A percentile compares a stretch with the other conserved stretches of the same genome.
These are phyloP conservation scores for Podospora fimiseda DNA, from an alignment of 495 filamentous ascomycete genomes.

Conservation along the genomic window DNA sequence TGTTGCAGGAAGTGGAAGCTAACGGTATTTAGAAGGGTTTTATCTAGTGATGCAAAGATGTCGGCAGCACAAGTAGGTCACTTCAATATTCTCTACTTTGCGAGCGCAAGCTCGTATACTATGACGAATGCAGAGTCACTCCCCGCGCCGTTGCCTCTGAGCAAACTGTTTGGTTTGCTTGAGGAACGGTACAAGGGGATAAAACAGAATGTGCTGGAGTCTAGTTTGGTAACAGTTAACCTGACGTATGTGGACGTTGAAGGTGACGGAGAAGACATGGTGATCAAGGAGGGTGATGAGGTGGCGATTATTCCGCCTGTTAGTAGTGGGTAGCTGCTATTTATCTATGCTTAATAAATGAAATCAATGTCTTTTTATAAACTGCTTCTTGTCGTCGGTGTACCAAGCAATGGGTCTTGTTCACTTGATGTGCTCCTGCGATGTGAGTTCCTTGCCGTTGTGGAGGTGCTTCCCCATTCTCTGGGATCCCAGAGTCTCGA, in stretches of 20 bases:
- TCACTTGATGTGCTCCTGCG: conserved; percentile 8
- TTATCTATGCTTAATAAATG: neutral
- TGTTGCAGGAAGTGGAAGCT: neutral
- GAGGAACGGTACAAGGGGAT: conserved; percentile 81
- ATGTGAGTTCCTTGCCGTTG: neutral
- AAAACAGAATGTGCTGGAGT: conserved; percentile 59
- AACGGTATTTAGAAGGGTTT: neutral
- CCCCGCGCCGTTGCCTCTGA: conserved; percentile 63
- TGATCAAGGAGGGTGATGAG: conserved; percentile 76
- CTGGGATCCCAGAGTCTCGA: neutral
- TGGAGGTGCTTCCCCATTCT: neutral
- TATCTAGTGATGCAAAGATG: conserved; percentile 18
- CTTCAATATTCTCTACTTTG: conserved; percentile 87
- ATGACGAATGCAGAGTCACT: conserved; percentile 63
- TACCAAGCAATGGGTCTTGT: conserved; percentile 16
- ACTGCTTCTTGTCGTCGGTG: neutral
- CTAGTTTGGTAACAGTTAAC: conserved; percentile 80
- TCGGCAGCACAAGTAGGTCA: conserved; percentile 38
- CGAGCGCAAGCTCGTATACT: conserved; percentile 68
- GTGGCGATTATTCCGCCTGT: conserved; percentile 97
- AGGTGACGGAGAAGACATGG: conserved; percentile 28
- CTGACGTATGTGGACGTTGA: conserved; percentile 78
- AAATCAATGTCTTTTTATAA: neutral
- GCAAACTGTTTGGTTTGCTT: conserved; percentile 60
- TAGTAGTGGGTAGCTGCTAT: conserved; percentile 58